Evolutionary conservation across 140 eudicot genomes (phyloP).

Genomic region (Ambrosia hybrid): DNA sequence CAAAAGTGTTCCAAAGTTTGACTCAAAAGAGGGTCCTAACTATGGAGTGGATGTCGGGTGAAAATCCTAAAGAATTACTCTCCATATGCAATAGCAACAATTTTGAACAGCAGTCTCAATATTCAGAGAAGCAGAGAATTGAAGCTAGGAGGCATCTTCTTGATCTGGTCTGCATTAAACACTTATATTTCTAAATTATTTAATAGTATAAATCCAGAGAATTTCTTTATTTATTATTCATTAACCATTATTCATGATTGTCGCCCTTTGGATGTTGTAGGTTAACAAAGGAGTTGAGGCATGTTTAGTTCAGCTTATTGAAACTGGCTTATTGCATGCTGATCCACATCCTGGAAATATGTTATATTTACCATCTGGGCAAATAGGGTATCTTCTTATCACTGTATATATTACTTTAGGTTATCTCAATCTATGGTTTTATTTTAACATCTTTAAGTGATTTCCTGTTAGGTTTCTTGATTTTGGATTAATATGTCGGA

Average conservation of each 20-base stretch:
- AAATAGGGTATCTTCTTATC: conserved; percentile 64
- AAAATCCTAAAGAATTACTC: conserved; percentile 81
- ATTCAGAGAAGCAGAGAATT: conserved; percentile 45
- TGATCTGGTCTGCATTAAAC: conserved; percentile 67
- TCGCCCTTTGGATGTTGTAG: conserved; percentile 41
- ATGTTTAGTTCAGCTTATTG: conserved; percentile 86
- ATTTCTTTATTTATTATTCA: background rate
- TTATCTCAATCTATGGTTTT: conserved; percentile 19
- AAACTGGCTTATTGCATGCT: conserved; percentile 95
- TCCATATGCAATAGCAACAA: conserved; percentile 35
- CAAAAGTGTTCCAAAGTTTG: conserved; percentile 61
- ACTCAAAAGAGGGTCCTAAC: conserved; percentile 75
- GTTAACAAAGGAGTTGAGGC: conserved; percentile 98
- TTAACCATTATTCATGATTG: conserved; percentile 22
- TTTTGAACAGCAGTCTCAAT: conserved; percentile 33
- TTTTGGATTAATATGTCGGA: conserved; percentile 93
- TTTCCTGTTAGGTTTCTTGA: conserved; percentile 72
- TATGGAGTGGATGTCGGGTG: conserved; percentile 98
- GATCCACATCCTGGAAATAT: conserved; percentile 99
- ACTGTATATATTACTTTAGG: conserved; percentile 1
- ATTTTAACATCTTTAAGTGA: conserved; percentile 13
- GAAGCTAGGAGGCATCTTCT: conserved; percentile 77
- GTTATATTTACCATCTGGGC: conserved; percentile 78
- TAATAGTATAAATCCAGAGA: background rate
- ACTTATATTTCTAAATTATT: background rate